Base-by-base conservation (phyloP, 2,329 filamentous ascomycete species). In the Calonectria pseudoturangicola region DNA sequence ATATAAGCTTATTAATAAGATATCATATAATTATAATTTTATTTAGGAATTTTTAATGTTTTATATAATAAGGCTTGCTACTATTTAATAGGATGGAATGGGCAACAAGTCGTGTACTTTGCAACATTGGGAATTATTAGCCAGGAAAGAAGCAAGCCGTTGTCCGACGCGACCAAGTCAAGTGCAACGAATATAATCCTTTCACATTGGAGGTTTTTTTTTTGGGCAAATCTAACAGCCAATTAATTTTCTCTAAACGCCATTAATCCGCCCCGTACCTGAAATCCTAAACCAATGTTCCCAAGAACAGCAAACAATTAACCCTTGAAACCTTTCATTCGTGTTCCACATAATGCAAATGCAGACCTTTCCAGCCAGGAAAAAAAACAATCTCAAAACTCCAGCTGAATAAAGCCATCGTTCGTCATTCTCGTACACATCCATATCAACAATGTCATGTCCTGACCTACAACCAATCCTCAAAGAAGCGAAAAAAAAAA, bases 351-450 rank as follows among this genome's bases (percentile, higher is more conserved):
- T 71, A 58, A 71, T 68, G 71, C 72, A 76, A 64, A 74, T 76
- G 68, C 66, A 76, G 72, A 79, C 70, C 51, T 71, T 54, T 69
- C 65, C 58, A 72, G 70, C 63, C 76, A 73, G 72, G 30, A 62
- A 79, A 80, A 77, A 77, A 70, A 76, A 72, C 77, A 79, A 75
- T 79, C 74, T 74, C 75, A 75, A 75, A 79, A 81, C 78, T 75
- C 79, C 80, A 77, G 69, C 74, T 77, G 67, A 74, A 76, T 69
- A 74, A 77, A 79, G 74, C 65, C 73, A 71, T 73, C 27, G 58
- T 66, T 78, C 73, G 60, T 77, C 68, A 77, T 75, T 76, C 63
- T 66, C 74, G 66, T 66, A 70, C 72, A 56, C 58, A 64, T 71
- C 68, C 68, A 54, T 71, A 58, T 60, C 63, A 67, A 30, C 66